Evolutionary conservation across 768 basidiomycete genomes (phyloP).

Genomic region (Rhodotorula paludigena): DNA sequence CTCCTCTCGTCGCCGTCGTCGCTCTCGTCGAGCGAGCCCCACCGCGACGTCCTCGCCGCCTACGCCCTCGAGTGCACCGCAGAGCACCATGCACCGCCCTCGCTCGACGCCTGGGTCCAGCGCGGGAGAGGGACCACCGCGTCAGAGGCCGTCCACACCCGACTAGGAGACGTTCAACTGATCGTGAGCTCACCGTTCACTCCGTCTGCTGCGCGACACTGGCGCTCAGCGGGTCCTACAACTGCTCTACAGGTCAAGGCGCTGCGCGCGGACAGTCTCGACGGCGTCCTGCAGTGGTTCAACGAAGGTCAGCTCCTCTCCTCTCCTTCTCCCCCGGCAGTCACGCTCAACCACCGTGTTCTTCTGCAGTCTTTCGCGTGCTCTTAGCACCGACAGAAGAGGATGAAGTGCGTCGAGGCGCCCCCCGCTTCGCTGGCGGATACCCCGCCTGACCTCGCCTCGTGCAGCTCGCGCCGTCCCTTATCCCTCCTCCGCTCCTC

Average conservation of each 20-base stretch:
- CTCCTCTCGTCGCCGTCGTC: conserved; percentile 66
- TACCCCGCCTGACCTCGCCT: not conserved
- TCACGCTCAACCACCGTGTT: no score
- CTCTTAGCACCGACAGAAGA: conserved; percentile 19
- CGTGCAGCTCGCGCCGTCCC: not conserved
- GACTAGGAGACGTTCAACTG: not conserved
- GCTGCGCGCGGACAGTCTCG: not conserved
- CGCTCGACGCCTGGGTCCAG: not conserved
- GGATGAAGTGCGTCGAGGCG: conserved; percentile 16
- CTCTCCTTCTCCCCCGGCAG: not conserved
- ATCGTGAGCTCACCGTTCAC: not conserved
- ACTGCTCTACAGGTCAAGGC: not conserved
- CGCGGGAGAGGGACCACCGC: not conserved
- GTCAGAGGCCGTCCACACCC: not conserved
- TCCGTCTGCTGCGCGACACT: not conserved
- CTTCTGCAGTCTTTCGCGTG: not conserved
- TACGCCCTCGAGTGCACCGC: conserved; percentile 79
- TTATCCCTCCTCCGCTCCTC: conserved; percentile 8
- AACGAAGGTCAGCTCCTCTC: not conserved
- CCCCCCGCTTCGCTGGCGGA: not conserved
- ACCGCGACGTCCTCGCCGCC: conserved; percentile 55
- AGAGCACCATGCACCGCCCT: conserved; percentile 55
- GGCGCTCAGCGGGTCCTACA: no score
- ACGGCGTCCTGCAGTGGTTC: conserved; percentile 13
- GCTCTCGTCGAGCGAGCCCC: conserved; percentile 47